Conservation (phyloP, 1,284 basidiomycete species). For the Ganoderma sinense region DNA sequence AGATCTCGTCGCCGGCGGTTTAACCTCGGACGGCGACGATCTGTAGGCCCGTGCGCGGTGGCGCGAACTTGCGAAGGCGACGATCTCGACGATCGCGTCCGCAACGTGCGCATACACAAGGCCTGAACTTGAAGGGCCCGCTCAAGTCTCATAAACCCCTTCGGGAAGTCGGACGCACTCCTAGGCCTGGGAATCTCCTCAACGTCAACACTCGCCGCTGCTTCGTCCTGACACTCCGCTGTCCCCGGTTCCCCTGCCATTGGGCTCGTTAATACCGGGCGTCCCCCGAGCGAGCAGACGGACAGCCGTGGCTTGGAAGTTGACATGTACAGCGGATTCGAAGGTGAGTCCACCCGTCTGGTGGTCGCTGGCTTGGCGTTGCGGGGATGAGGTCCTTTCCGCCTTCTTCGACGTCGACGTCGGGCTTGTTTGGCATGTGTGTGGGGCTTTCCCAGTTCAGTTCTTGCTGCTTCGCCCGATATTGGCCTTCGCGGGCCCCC, state of each 20-base stretch:
- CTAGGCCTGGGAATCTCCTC: neutral
- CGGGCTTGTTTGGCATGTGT: neutral
- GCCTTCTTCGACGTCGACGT: neutral
- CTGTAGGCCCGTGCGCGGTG: neutral
- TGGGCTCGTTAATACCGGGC: neutral
- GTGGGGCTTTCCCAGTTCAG: neutral
- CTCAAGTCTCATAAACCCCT: neutral
- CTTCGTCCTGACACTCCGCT: neutral
- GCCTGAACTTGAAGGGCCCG: neutral
- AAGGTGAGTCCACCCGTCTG: neutral
- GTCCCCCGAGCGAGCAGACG: neutral
- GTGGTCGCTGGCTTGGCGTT: neutral
- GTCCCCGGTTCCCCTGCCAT: neutral
- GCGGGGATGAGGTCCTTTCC: neutral
- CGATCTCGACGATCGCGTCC: slow-evolving; percentile 2
- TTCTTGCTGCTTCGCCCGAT: neutral
- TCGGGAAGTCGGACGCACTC: neutral
- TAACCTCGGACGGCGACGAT: slow-evolving; percentile 2
- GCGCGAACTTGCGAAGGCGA: neutral
- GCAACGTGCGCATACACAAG: neutral
- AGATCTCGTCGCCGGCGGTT: neutral
- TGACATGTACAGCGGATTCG: too few relatives aligned
- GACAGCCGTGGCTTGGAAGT: neutral
- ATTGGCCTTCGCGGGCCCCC: neutral
- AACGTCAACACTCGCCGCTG: neutral